Base-by-base conservation (phyloP, 2,329 filamentous ascomycete species). In the Seiridium unicorne region DNA sequence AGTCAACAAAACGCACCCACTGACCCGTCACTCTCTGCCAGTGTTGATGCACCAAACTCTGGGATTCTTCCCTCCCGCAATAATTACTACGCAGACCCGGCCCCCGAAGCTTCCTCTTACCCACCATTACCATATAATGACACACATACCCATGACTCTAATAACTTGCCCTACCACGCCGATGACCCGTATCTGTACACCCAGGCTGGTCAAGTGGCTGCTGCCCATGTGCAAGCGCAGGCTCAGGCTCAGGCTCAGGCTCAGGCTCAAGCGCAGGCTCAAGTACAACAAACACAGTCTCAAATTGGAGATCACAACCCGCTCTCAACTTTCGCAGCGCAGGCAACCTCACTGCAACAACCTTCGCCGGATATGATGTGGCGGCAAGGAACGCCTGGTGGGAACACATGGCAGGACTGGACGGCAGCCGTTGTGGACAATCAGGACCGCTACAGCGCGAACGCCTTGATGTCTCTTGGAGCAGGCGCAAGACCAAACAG, bases 321-420 rank as follows among this genome's bases (percentile, higher is more conserved):
- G 32, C 62, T 73, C 18, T 62, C 68, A 34, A 63, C 64, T n/a
- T 73, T 70, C 47, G 68, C 69, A 42, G 61, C 69, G 48, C 69
- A 70, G 47, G 65, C 69, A 10, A 67, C 69, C 36, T 68, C 69
- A 60, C 68, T 72, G 58, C 63, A 69, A 47, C 69, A 69, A 48
- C 68, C 65, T 6, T 66, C 71, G 10, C 65, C 69, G 53, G 66
- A 70, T 62, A 72, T 69, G 69, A 66, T 69, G 13, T 64, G 69
- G n/a, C 68, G 72, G 7, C 55, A 64, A 9, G 57, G 55, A 73
- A 70, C 70, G 42, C 65, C 69, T 10, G 64, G 72, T 3, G 75
- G 73, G 6, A 84, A 79, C 61, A 75, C 80, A 0, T 85, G 82
- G 82, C 77, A 82, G 13, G 79, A 84, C 69, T 85, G 83, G 83